Evolutionary conservation across 768 basidiomycete species (phyloP), one percentile per base, ranked within the genome.

Genomic region (Cyclocybe cylindracea): DNA sequence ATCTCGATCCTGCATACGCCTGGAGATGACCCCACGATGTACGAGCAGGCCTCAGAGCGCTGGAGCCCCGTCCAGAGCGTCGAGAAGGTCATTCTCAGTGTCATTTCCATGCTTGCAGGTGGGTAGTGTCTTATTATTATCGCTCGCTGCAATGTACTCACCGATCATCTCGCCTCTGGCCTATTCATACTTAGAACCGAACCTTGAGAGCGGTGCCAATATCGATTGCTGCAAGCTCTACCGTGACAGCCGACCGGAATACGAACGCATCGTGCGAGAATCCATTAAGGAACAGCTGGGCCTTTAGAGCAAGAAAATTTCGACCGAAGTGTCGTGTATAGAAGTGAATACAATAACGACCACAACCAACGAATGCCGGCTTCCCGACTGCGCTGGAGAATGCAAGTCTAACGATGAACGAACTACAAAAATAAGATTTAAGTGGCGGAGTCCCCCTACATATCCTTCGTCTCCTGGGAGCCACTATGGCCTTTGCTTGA

Each of bases 51-150:
- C 0, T 93, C 90, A 14, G 97, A 99, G 64, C 82, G 97, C 36
- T 99, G 97, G 97, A 93, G 90, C 51, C 97, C 97, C n/a, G 96
- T 98, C 0, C 96, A 98, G 71, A 93, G 91, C 62, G 91, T 99
- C 11, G 91, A 98, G 74, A 98, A 97, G 71, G 96, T 97, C 57
- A 81, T 98, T 48, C 78, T 98, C 8, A 95, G 93, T 60, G 96
- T 99, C 18, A 86, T 99, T 60, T 94, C 91, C 38, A 98, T 99
- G 94, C 79, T 99, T 10, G 95, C 97, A 56, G 91, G 93, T 91
- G 58, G 57, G 83, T 64, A 9, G 31, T 36, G 50, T 19, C 19
- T 13, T 11, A 19, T 53, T 47, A 37, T 48, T 44, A 33, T 49
- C 3, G 24, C 40, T 6, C 11, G 45, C 56, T 46, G 41, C 59